Percentiles rank a stretch among this genome's conserved stretches.
Conservation (phyloP, 495 filamentous ascomycete genomes). For the Bacidia rubella region DNA sequence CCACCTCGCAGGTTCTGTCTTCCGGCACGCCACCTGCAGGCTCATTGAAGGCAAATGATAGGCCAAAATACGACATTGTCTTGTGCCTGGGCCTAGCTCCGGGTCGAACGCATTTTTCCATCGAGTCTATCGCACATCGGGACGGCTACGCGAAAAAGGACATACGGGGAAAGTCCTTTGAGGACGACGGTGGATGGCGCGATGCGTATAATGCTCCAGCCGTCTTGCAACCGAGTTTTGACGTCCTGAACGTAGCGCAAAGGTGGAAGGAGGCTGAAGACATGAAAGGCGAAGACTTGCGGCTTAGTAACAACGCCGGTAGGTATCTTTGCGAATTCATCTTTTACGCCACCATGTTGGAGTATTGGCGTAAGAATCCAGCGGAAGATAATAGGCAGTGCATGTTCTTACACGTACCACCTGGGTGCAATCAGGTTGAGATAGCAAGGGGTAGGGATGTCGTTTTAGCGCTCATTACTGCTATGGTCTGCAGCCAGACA, state of each 20-base stretch:
- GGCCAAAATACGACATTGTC: constrained; percentile 45
- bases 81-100: constrained; percentile 77
- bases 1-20: neutral
- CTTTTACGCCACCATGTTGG: constrained; percentile 56
- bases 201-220: constrained; percentile 26
- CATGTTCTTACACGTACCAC: constrained; percentile 70
- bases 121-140: constrained; percentile 60
- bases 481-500: constrained; percentile 42
- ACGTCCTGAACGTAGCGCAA: constrained; percentile 39
- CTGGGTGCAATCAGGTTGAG: constrained; percentile 37
- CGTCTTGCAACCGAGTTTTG: constrained; percentile 33
- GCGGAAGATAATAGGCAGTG: constrained; percentile 31
- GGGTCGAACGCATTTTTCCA: constrained; percentile 48
- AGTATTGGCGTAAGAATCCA: constrained; percentile 16
- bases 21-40: neutral
- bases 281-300: constrained; percentile 39
- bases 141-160: constrained; percentile 62
- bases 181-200: constrained; percentile 35
- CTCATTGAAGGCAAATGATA: constrained; percentile 17
- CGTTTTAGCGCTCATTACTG: constrained; percentile 53
- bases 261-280: constrained; percentile 34
- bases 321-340: constrained; percentile 80
- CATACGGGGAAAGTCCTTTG: constrained; percentile 45
- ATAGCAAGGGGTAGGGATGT: constrained; percentile 48
- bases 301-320: constrained; percentile 61